Evolutionary conservation across 176 grass and related monocot species (phyloP), one percentile per base, ranked within the genome.

Genomic region (Bothriochloa decipiens): DNA sequence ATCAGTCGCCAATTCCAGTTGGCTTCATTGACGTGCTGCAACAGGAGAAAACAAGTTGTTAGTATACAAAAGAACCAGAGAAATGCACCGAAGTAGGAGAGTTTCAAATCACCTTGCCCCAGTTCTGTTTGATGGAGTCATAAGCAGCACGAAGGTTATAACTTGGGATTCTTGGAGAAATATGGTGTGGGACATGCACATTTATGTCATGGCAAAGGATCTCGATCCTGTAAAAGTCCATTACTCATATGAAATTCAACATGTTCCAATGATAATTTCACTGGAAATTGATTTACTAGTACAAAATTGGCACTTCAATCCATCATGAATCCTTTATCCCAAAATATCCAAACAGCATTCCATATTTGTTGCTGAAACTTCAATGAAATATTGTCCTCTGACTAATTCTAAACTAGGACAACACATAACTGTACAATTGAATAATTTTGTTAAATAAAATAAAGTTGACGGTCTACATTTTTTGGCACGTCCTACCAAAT

Each of bases 191-290:
- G 6, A 99, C 94, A 78, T 99, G 96, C 29, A 99, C 91, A 82
- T 96, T 99, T 80, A 99, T 99, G 78, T 99, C 89, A 89, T 99
- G 96, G 75, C 96, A 99, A 89, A 99, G 83, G 64, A 96, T 88
- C 82, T 99, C 96, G 86, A 99, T 94, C 96, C 93, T 99, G 89
- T 62, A 74, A 83, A 92, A 76, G 6, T 72, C 52, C 17, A 45
- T 46, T 74, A 68, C 62, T 60, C 29, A 52, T 75, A 72, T n/a
- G 68, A 77, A 83, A 83, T 50, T 22, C 39, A 83, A 60, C 45
- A 86, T 83, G 22, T 68, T 80, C 72, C 46, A 14, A 84, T 57
- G 18, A 75, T 13, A 84, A 68, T 80, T 79, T 80, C 12, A 12
- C 4, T 43, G 46, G 6, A 70, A 81, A 3, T 40, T 20, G 74